These are phyloP conservation scores for Cyanidioschyzon merolae DNA, from an alignment of 23 red algal genomes.

Conservation along the genomic window DNA sequence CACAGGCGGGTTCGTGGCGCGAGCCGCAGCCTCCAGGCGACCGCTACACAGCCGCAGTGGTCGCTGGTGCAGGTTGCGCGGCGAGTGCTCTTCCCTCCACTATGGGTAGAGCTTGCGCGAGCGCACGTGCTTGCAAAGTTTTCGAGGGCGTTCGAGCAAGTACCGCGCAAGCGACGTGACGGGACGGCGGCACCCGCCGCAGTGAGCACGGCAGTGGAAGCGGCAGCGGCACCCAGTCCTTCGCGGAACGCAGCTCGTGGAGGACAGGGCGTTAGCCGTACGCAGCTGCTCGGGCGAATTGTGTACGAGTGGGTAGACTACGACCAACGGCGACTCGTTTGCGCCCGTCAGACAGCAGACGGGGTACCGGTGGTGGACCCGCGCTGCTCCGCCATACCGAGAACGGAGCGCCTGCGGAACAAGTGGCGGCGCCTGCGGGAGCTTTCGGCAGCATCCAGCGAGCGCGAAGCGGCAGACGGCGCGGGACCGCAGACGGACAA, in stretches of 20 bases:
- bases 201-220: neutral
- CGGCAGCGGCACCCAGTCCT: neutral
- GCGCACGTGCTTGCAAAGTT: neutral
- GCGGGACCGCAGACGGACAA: no score
- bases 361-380: neutral
- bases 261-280: neutral
- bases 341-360: neutral
- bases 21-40: neutral
- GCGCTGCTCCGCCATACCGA: neutral
- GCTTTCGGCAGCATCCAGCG: neutral
- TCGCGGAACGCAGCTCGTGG: neutral
- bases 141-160: neutral
- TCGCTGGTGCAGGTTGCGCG: neutral
- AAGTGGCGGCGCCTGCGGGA: neutral
- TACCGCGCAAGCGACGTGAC: neutral
- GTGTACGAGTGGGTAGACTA: neutral
- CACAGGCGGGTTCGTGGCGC: neutral
- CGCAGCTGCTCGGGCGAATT: neutral
- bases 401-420: neutral
- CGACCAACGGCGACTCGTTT: neutral
- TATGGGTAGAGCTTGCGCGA: neutral
- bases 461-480: no score
- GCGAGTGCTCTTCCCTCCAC: neutral
- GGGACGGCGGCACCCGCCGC: neutral
- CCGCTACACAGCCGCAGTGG: neutral